These are phyloP conservation scores for Paramecium sexaurelia DNA, from an alignment of 73 alveolate genomes.

Conservation along the genomic window DNA sequence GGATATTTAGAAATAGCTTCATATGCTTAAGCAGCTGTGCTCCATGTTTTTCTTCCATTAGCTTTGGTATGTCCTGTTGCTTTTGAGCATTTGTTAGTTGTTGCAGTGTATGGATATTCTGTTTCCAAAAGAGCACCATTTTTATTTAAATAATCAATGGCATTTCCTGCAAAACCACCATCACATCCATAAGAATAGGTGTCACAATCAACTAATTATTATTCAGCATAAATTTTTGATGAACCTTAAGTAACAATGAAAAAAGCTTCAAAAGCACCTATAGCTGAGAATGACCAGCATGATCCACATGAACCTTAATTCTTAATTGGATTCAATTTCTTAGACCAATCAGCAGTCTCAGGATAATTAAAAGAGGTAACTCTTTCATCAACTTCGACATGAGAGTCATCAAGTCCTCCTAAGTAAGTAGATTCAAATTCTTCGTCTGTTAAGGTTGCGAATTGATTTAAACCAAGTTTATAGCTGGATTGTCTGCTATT, in stretches of 20 bases:
- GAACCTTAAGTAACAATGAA: neutral
- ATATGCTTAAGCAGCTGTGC: neutral
- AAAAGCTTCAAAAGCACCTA: slow-evolving; percentile 73
- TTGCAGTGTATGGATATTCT: slow-evolving; percentile 74
- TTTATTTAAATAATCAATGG: slow-evolving; percentile 66
- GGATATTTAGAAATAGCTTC: slow-evolving; percentile 68
- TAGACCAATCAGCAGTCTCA: slow-evolving; percentile 36
- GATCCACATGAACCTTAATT: slow-evolving; percentile 72
- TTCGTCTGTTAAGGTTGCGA: slow-evolving; percentile 68
- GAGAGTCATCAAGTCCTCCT: slow-evolving; percentile 5
- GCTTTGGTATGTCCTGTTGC: neutral
- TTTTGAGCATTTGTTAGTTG: slow-evolving; percentile 53
- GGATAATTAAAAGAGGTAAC: neutral
- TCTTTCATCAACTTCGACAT: neutral
- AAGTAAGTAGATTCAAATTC: slow-evolving; percentile 24
- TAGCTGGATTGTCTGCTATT: neutral
- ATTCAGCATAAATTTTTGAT: neutral
- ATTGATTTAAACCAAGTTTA: slow-evolving; percentile 70
- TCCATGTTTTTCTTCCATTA: neutral
- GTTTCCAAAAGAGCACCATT: slow-evolving; percentile 63
- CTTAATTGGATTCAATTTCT: slow-evolving; percentile 68
- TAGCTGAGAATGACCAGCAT: slow-evolving; percentile 76
- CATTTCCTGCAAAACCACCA: slow-evolving; percentile 78
- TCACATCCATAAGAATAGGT: slow-evolving; percentile 69
- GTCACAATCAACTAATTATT: slow-evolving; percentile 64